Evolutionary conservation across 192 early-diverging fungal species (phyloP), one percentile per base, ranked within the genome.

Genomic region (Gigaspora rosea): DNA sequence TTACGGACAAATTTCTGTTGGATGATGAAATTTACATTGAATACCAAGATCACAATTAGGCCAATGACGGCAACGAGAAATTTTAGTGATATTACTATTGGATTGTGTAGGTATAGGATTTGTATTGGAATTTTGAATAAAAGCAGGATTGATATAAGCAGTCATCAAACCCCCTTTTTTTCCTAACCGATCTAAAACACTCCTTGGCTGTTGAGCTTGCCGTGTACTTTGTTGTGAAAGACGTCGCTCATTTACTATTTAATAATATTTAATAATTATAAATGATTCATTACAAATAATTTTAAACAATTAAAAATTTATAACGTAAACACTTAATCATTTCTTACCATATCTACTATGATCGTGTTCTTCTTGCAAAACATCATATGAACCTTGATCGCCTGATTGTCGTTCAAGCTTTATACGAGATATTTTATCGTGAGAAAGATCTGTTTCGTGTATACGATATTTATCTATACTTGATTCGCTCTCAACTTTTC

Each of bases 21-120:
- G 83, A 71, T 84, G 83, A 79, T 81, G 80, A 62, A 77, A 84
- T 33, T 74, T 81, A 41, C 83, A 84, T 16, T 54, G 11, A 5
- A 78, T 64, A 22, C 79, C 81, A 32, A 82, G 78, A 22, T 78
- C 8, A 41, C 83, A 84, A 67, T 80, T 84, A 49, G 83, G 83
- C 83, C 83, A 84, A 73, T 80, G 80, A 9, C 77, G 71, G 73
- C 83, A 84, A 0, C 83, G 76, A 15, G 75, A 71, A 13, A 75
- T 35, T 48, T 82, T 80, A 57, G 51, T 35, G 9, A 58, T 73
- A 22, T 59, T 75, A 32, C 63, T 35, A 49, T 35, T 62, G 12
- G 41, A 15, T 15, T 75, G 46, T 36, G 73, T 50, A 8, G 56
- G 20, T 33, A 64, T 49, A 20, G 20, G 15, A 9, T 11, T 32